phyloP scores from a whole-genome alignment of 2,329 filamentous ascomycete species.

The Myriangium duriaei region DNA sequence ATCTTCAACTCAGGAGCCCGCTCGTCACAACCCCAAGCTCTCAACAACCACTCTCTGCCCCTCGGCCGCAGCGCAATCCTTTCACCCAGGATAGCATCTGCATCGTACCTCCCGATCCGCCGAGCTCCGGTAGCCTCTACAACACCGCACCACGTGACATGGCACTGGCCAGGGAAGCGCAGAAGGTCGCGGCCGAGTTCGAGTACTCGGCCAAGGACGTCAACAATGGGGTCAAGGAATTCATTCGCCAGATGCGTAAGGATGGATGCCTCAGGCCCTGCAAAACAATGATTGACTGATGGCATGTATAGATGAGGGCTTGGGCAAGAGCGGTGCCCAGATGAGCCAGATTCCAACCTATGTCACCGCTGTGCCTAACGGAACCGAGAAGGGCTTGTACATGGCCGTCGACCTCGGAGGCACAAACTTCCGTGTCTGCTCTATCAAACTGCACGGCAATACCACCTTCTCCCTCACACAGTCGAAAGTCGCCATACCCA shows the following conservation, averaged over 20 bases:
- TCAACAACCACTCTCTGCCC: not conserved
- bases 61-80: slow-evolving; percentile 18
- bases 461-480: slow-evolving; percentile 89
- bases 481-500: slow-evolving; percentile 83
- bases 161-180: slow-evolving; percentile 54
- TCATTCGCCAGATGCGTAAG: slow-evolving; percentile 70
- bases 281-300: slow-evolving; percentile 12
- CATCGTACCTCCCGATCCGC: slow-evolving; percentile 16
- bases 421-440: slow-evolving; percentile 97
- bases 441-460: slow-evolving; percentile 83
- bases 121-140: slow-evolving; percentile 12
- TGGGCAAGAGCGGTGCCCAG: slow-evolving; percentile 63
- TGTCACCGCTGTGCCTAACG: slow-evolving; percentile 90
- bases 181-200: slow-evolving; percentile 71
- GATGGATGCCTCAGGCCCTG: slow-evolving; percentile 23
- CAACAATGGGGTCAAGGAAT: slow-evolving; percentile 71
- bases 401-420: slow-evolving; percentile 95
- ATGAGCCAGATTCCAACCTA: slow-evolving; percentile 96
- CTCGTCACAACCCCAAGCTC: slow-evolving; percentile 12
- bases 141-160: slow-evolving; percentile 28
- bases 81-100: slow-evolving; percentile 26
- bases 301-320: slow-evolving; percentile 64
- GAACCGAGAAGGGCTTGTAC: slow-evolving; percentile 95
- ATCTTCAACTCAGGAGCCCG: slow-evolving; percentile 13
- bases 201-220: slow-evolving; percentile 69